Evolutionary conservation across 352 stramenopile species (phyloP).

Genomic region (Phytophthora vignae): DNA sequence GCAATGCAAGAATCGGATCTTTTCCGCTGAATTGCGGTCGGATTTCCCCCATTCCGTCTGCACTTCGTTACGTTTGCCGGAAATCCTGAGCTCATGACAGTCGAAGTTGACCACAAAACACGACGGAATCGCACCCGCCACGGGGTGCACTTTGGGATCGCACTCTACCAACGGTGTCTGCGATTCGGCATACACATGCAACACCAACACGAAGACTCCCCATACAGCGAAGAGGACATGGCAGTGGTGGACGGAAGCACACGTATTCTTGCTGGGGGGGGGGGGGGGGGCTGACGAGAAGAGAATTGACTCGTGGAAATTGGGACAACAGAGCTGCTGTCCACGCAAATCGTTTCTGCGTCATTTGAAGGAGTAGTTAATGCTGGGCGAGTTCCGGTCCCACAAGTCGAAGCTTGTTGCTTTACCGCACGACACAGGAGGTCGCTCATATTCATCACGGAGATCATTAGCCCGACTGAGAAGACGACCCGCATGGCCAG

Average conservation of each 20-base stretch:
- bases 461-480: slow-evolving; percentile 24
- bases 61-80: background rate
- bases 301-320: too few species aligned
- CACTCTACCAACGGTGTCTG: too few species aligned
- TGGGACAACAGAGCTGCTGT: too few species aligned
- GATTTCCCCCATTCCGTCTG: background rate
- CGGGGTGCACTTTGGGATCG: background rate
- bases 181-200: background rate
- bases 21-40: background rate
- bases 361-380: too few species aligned
- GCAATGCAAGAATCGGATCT: background rate
- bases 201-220: background rate
- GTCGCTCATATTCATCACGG: slow-evolving; percentile 24
- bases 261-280: background rate
- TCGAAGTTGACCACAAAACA: background rate
- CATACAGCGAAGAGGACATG: background rate
- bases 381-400: too few species aligned
- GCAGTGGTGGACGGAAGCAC: background rate
- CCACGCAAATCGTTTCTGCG: too few species aligned
- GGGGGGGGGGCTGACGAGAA: too few species aligned
- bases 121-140: background rate
- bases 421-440: slow-evolving; percentile 9
- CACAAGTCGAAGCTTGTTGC: too few species aligned
- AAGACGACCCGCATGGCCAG: slow-evolving; percentile 27
- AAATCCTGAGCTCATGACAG: background rate